Base-by-base conservation (phyloP, 2,329 filamentous ascomycete species). In the Sodiomyces alkalinus region DNA sequence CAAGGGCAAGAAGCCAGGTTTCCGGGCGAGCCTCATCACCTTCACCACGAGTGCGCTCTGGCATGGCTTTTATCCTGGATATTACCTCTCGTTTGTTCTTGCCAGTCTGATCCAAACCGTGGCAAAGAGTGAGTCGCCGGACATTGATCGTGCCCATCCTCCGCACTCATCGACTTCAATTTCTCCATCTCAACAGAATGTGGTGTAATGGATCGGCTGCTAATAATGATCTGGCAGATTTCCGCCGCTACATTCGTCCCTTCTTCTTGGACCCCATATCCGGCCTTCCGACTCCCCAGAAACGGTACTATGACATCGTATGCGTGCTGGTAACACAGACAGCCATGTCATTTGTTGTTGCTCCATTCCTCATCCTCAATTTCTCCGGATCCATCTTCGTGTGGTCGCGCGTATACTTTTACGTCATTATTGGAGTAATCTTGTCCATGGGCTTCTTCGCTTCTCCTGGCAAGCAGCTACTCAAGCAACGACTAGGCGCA, bases 11-110 rank as follows among this genome's bases (percentile, higher is more conserved):
- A 98, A 96, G 52, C 90, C 90, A 7, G 90, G 90, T 2, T 98
- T 98, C 60, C 69, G 86, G 33, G 90, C 90, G 28, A 96, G 80
- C 44, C 59, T 98, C 59, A 83, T 85, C 19, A 98, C 90, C 0
- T 98, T 98, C 49, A 70, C 74, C 6, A 96, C 90, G 13, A 93
- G 85, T 45, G 87, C 90, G 3, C 77, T 96, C 41, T 98, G 90
- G 90, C 90, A 98, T 47, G 90, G 90, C 17, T 98, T 98, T 55
- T 92, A 92, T 41, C 87, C 90, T 0, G 90, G 90, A 5, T 98
- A 98, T 53, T 96, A 96, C 51, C 56, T 98, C 35, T 68, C 79
- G 5, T 98, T 98, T 45, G 58, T 96, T 22, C 64, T 96, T 6
- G 90, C 81, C 1, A 85, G 83, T 36, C 80, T 98, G 40, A 69